Base-by-base conservation (phyloP, 2,329 filamentous ascomycete species). In the Xylariomycetidae sp. region DNA sequence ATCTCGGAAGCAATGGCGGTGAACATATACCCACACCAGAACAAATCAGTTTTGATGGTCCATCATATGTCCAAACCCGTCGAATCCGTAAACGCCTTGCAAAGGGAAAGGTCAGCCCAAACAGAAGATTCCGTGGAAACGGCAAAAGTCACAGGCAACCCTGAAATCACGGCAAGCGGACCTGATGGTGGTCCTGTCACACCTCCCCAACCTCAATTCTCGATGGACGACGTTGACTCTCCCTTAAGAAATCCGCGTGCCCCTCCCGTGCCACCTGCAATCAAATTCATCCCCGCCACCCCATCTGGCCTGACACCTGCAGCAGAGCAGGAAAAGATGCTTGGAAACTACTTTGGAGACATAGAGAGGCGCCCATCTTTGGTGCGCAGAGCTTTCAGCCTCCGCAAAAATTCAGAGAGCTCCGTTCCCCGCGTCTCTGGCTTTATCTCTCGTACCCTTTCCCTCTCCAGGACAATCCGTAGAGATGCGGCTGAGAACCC, bases 201-300 rank as follows among this genome's bases (percentile, higher is more conserved):
- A 16, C 75, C 77, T 11, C 69, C 71, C 14, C 71, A 73, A 41
- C 64, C 63, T 25, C 50, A 56, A 5, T 65, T 69, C 36, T 63
- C 65, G 0, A 61, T 72, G 43, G 65, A 74, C 22, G 69, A 77
- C 33, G 65, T 78, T 15, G 75, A 81, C 46, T 82, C 77, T 11
- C 77, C 77, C 6, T 61, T 81, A 20, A 65, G 75, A 34, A 82
- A 82, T 43, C 77, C 77, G 11, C 69, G 77, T 29, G 65, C 63
- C n/a, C 74, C 77, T 5, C 77, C 77, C 14, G 60, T 67, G 41
- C 74, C 58, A 5, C 67, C 66, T 8, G 59, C 57, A 2, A 70
- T 82, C 45, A 70, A 76, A 36, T 76, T 82, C 39, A 81, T 77
- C 20, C 77, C 77, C 1, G 76, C 77, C 16, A 81, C 77, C 0